Percentiles rank a stretch among this genome's conserved stretches.
phyloP scores from a whole-genome alignment of 495 filamentous ascomycete genomes.

The Cairneyella variabilis region DNA sequence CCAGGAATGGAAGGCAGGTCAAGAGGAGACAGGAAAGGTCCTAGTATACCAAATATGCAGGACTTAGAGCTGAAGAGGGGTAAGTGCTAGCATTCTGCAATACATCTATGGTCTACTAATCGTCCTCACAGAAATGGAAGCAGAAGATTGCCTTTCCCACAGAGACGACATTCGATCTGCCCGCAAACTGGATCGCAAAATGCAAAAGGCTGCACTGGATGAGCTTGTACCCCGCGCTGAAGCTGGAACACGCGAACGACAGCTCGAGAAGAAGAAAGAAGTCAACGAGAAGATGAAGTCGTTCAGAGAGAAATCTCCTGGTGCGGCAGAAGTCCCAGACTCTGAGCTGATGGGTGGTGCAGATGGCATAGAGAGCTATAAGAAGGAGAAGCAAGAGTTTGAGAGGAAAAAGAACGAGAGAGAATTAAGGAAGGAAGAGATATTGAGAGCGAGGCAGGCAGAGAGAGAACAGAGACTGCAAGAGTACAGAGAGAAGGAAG shows the following conservation, averaged over 20 bases:
- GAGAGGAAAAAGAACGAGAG: constrained; percentile 62
- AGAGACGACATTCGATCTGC: constrained; percentile 54
- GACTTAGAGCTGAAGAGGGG: constrained; percentile 71
- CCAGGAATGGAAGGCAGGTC: constrained; percentile 37
- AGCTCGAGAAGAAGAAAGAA: constrained; percentile 74
- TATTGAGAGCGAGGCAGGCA: constrained; percentile 50
- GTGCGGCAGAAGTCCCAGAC: constrained; percentile 54
- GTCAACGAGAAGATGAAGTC: constrained; percentile 52
- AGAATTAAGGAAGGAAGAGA: constrained; percentile 62
- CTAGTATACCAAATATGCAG: constrained; percentile 68
- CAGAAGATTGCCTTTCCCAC: constrained; percentile 48
- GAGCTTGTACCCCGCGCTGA: constrained; percentile 83
- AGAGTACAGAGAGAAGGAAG: constrained; percentile 56
- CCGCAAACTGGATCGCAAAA: constrained; percentile 57
- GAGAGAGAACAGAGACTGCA: constrained; percentile 62
- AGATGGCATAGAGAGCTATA: constrained; percentile 53
- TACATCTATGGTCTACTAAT: constrained; percentile 33
- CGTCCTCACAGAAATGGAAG: constrained; percentile 35
- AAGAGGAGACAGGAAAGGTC: constrained; percentile 47
- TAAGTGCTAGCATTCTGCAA: constrained; percentile 25
- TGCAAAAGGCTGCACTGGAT: constrained; percentile 62
- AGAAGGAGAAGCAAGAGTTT: constrained; percentile 45
- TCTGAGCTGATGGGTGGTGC: constrained; percentile 58
- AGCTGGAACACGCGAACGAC: constrained; percentile 76
- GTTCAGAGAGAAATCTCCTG: constrained; percentile 57